Evolutionary conservation across 805 yeast species (phyloP), one percentile per base, ranked within the genome.

Genomic region (Groenewaldozyma tartarivorans): DNA sequence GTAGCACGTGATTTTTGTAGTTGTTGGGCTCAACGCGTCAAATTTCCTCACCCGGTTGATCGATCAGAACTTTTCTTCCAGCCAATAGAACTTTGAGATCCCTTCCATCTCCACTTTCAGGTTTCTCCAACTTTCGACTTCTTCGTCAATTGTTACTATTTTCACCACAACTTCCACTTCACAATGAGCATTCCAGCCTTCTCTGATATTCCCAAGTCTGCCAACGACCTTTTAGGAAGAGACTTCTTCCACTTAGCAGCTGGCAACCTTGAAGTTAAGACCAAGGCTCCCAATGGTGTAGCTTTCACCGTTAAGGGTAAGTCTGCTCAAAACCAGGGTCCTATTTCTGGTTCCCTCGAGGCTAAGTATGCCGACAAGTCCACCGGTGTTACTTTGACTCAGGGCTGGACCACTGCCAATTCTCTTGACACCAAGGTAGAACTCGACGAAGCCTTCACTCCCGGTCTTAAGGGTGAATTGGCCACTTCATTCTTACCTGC

Each of bases 391-490:
- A 78, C 96, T 51, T 71, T 92, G 61, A 87, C 96, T 54, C 97
- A 92, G 74, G 95, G 96, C 62, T 88, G 97, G 96, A 81, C 88
- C 71, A 85, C 94, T 56, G 81, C 94, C 66, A 90, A 90, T 67
- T 75, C 81, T 51, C 72, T 92, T 62, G 81, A 77, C 73, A 84
- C 97, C 71, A 90, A 86, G 75, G 74, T 92, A 55, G 96, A 90
- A 72, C 75, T 92, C 58, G 74, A 80, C 45, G 94, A 88, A 66
- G 82, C 86, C 56, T 75, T 90, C 68, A 81, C 96, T 47, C 95
- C 94, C 56, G 96, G 97, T 56, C 76, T 92, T 58, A 90, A 87
- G 73, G 81, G 92, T 55, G 95, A 88, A 68, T 71, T 92, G 60
- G 79, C 81, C 62, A 84, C 96, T 51, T 72, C 84, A 38, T 81